Conservation (phyloP, 345 rosid genomes). For the Orychophragmus violaceus region DNA sequence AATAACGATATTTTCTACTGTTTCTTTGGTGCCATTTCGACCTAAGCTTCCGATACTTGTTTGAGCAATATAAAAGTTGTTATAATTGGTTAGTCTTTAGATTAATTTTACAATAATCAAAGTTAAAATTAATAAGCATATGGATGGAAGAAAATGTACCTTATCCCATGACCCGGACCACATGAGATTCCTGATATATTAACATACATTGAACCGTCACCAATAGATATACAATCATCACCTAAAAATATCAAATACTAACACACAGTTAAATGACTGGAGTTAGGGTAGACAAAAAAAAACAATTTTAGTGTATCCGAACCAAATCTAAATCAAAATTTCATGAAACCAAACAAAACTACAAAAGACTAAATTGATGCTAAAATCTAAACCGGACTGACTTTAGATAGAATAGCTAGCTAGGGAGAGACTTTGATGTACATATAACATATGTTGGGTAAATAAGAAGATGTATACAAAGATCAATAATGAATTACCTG, state of each 20-base stretch:
- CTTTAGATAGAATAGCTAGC: no score
- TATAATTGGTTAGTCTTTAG: background rate
- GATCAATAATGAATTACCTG: conserved; percentile 26
- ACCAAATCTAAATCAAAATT: no score
- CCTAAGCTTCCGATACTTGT: conserved; percentile 53
- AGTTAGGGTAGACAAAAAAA: background rate
- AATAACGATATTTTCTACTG: conserved; percentile 35
- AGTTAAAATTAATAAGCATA: background rate
- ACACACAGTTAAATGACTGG: background rate
- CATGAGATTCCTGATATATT: conserved; percentile 30
- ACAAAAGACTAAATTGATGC: no score
- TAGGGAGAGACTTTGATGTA: background rate
- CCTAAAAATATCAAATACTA: conserved; percentile 22
- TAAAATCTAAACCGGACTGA: no score
- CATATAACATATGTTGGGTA: background rate
- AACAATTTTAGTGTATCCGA: no score
- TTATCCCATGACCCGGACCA: conserved; percentile 61
- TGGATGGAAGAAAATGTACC: conserved; percentile 18
- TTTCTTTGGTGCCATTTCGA: conserved; percentile 20
- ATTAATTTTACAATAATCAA: background rate
- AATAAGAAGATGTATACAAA: background rate
- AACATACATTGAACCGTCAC: conserved; percentile 34
- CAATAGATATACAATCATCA: conserved; percentile 54
- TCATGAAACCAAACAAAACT: no score
- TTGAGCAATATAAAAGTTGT: background rate